Conservation (phyloP, 345 rosid species). For the Turritis glabra region DNA sequence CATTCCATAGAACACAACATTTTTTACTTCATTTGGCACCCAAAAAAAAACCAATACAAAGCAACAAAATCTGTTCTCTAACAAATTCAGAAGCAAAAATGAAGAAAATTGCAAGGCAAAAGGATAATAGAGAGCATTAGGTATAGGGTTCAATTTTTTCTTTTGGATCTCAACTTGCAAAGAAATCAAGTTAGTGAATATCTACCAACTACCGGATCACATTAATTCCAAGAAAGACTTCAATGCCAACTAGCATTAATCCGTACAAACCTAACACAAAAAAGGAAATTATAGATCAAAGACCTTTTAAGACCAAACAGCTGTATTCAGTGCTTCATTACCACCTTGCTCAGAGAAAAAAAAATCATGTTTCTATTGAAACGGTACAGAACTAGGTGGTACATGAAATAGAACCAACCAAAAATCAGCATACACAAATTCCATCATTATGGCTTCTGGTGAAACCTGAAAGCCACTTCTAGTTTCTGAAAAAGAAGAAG, state of each 20-base stretch:
- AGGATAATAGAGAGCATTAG: slow-evolving; percentile 16
- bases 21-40: background rate
- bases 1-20: background rate
- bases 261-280: slow-evolving; percentile 34
- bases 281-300: slow-evolving; percentile 25
- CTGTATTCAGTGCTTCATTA: slow-evolving; percentile 23
- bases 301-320: slow-evolving; percentile 28
- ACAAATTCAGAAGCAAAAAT: background rate
- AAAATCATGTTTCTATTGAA: background rate
- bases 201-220: slow-evolving; percentile 15
- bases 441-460: slow-evolving; percentile 20
- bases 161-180: slow-evolving; percentile 9
- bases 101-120: background rate
- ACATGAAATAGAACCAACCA: slow-evolving; percentile 10
- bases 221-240: slow-evolving; percentile 19
- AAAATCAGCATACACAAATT: background rate
- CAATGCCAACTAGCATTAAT: slow-evolving; percentile 21
- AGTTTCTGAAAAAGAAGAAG: slow-evolving; percentile 10
- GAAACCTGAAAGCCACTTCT: slow-evolving; percentile 6
- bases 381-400: slow-evolving; percentile 4
- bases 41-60: background rate
- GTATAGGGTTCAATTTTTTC: slow-evolving; percentile 23
- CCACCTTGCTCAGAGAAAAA: slow-evolving; percentile 20
- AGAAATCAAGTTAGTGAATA: background rate
- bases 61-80: background rate